Base-by-base conservation (phyloP, 352 stramenopile genomes). In the Phytophthora chlamydospora region DNA sequence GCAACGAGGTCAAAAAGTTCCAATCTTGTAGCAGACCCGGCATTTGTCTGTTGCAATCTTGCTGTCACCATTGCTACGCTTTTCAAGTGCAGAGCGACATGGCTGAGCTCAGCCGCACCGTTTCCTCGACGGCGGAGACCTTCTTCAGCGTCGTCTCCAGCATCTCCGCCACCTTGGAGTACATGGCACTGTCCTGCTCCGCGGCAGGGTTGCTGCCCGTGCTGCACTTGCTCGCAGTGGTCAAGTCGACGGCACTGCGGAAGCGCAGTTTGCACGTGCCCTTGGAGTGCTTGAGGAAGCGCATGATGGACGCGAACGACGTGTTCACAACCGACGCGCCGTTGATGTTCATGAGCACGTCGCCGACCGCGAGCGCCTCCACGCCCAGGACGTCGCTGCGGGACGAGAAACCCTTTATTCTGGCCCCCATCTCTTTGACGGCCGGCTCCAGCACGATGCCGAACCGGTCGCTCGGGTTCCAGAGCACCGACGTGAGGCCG, bases 331-430 rank as follows among this genome's bases (percentile, higher is more conserved):
- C 85, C 0, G 72, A 71, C 16, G 80, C 74, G 70, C 80, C 85
- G 61, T 92, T 94, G 57, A 94, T 90, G 58, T 83, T 85, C 33
- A 89, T 60, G 29, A 94, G 75, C 36, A 90, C 73, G 59, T 94
- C 83, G 14, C 81, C 83, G 0, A 78, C 55, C 10, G 42, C 60
- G 1, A 94, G 72, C 16, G 68, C 41, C 58, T 92, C 83, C 21
- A 89, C 73, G 34, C 85, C 85, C n/a, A 94, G 61, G 9, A 89
- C 85, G 35, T 80, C 76, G 51, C 83, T 91, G 31, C 76, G 76
- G 21, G 78, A 82, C n/a, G 69, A 66, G 36, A 94, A 80, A 11
- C 75, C 73, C 57, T 82, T 85, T 72, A 92, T 90, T 14, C 75
- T 66, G 2, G 83, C 85, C 4, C 85, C 85, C 1, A 61, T 67